phyloP scores from a whole-genome alignment of 1,284 basidiomycete genomes.

The Ustilago cynodontis region DNA sequence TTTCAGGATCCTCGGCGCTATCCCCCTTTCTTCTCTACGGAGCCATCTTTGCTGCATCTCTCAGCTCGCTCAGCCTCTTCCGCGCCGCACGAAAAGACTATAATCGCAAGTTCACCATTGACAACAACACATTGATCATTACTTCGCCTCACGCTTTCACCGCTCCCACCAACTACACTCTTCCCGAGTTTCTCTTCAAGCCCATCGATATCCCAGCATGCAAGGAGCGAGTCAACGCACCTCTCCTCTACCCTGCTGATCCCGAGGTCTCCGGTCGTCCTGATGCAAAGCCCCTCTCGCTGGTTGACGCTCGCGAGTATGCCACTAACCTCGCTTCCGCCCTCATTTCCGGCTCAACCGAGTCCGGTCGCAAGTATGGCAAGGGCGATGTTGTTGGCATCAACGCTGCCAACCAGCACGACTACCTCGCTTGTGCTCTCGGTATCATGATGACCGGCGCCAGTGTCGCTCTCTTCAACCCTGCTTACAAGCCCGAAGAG shows the following conservation, averaged over 20 bases:
- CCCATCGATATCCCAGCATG: slow-evolving; percentile 42
- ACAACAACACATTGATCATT: slow-evolving; percentile 54
- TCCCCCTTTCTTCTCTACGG: slow-evolving; percentile 27
- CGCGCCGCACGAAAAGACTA: slow-evolving; percentile 25
- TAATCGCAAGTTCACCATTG: slow-evolving; percentile 30
- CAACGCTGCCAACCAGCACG: slow-evolving; percentile 64
- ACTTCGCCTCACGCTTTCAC: slow-evolving; percentile 48
- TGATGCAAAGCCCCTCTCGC: slow-evolving; percentile 47
- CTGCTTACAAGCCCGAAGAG: slow-evolving; percentile 64
- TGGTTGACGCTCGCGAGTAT: slow-evolving; percentile 50
- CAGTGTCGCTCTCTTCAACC: slow-evolving; percentile 64
- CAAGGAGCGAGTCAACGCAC: slow-evolving; percentile 33
- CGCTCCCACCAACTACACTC: slow-evolving; percentile 46
- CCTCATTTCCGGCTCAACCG: slow-evolving; percentile 45
- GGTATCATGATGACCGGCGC: slow-evolving; percentile 64
- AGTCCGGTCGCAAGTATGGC: slow-evolving; percentile 50
- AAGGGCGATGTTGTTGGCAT: slow-evolving; percentile 61
- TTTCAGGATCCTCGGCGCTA: neutral
- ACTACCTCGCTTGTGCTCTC: slow-evolving; percentile 60
- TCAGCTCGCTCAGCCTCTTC: slow-evolving; percentile 17
- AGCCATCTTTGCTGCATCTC: slow-evolving; percentile 25
- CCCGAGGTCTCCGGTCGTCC: slow-evolving; percentile 35
- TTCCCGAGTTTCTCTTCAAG: slow-evolving; percentile 60
- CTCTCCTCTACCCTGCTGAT: slow-evolving; percentile 54
- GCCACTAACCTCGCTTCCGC: slow-evolving; percentile 57